A percentile compares a stretch with the other conserved stretches of the same genome.
These are phyloP conservation scores for Colletotrichum orbiculare DNA, from an alignment of 2,329 filamentous ascomycete genomes.

Conservation along the genomic window DNA sequence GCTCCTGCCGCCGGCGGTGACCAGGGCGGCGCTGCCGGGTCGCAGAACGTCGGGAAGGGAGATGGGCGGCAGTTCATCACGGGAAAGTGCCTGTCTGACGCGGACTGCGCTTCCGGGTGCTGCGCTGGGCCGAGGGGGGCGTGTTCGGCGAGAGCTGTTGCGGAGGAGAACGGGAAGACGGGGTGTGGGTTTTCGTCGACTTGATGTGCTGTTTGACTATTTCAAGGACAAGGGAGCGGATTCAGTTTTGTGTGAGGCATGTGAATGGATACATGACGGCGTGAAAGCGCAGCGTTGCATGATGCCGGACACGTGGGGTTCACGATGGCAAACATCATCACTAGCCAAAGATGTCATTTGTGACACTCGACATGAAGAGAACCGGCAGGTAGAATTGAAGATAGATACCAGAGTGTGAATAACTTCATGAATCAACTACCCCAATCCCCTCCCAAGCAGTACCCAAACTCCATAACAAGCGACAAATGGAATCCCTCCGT, in stretches of 20 bases:
- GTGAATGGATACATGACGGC: too few relatives aligned
- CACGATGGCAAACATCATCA: too few relatives aligned
- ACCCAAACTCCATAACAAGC: too few relatives aligned
- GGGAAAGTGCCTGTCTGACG: constrained; percentile 40
- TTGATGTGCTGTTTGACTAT: not conserved
- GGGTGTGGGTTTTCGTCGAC: constrained; percentile 21
- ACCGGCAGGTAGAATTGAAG: too few relatives aligned
- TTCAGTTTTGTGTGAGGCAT: too few relatives aligned
- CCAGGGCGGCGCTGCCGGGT: constrained; percentile 25
- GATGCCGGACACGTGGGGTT: too few relatives aligned
- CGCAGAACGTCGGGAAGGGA: constrained; percentile 41
- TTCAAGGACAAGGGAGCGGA: too few relatives aligned
- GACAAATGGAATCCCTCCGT: not conserved
- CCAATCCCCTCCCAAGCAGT: too few relatives aligned
- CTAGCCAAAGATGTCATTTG: not conserved
- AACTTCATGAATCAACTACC: too few relatives aligned
- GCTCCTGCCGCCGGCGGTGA: not conserved
- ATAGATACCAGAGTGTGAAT: too few relatives aligned
- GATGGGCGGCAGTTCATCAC: constrained; percentile 44
- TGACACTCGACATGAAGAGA: not conserved
- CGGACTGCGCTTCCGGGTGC: constrained; percentile 46
- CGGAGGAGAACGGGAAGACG: constrained; percentile 23
- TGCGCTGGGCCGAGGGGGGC: constrained; percentile 40
- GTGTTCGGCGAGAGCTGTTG: constrained; percentile 30
- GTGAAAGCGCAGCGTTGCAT: too few relatives aligned